Base-by-base conservation (phyloP, 345 rosid species). In the Camelina hispida region DNA sequence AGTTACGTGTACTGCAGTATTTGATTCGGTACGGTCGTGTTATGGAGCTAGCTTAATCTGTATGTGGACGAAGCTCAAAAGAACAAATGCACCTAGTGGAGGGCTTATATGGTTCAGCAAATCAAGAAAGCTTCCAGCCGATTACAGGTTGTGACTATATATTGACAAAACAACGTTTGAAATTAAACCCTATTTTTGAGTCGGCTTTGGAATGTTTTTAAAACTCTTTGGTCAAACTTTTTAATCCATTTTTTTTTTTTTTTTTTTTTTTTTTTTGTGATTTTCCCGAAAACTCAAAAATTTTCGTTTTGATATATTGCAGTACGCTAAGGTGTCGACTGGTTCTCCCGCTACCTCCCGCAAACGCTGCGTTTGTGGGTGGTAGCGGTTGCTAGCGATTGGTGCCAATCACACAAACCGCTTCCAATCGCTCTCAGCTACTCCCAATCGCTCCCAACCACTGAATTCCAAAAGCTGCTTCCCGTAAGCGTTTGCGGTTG, bases 1-100 rank as follows among this genome's bases (percentile, higher is more conserved):
- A 79, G 42, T 0, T 61, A 8, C 8, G 4, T 16, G 15, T 84
- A n/a, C 3, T 82, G 20, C 18, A 37, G 15, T 78, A 77, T 53
- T 20, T 84, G 6, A 1, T 77, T 15, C 4, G 2, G 9, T 18
- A 58, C 7, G 85, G 81, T 17, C 32, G 7, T 7, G 47, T 62
- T 2, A 6, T 82, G 75, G 55, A 58, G 60, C 43, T 25, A 65
- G 12, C 17, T 75, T 22, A 67, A 54, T 4, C 50, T 80, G 16
- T 72, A 72, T 53, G 16, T 72, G 28, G 23, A 25, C 9, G 6
- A 64, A 25, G 23, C 35, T 25, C 25, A 64, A 2, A 44, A 15
- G 68, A 14, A 54, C 17, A 54, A 0, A 25, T 13, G 35, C 59
- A 54, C 9, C 3, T 28, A 2, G 2, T 64, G 23, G 15, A 50